Percentiles rank a stretch among this genome's conserved stretches.
phyloP scores from a whole-genome alignment of 768 basidiomycete species.

The Pholiota conissans region DNA sequence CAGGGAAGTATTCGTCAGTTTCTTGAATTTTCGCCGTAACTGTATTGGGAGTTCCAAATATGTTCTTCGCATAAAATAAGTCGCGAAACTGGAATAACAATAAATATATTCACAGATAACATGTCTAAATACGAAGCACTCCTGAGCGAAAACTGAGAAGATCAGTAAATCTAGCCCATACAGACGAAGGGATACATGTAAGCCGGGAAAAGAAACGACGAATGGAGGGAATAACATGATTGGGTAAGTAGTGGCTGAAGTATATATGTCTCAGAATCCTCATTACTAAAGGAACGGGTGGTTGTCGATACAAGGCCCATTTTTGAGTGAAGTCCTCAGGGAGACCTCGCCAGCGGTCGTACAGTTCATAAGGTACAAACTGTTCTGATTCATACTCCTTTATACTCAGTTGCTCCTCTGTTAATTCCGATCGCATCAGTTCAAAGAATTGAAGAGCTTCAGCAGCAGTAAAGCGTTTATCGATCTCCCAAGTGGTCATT shows the following conservation, averaged over 20 bases:
- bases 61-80: no score
- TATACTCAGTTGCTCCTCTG: not conserved
- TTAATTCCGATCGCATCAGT: not conserved
- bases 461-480: conserved; percentile 21
- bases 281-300: not conserved
- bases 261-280: not conserved
- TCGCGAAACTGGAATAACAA: no score
- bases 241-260: not conserved
- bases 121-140: no score
- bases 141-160: no score
- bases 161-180: not conserved
- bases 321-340: not conserved
- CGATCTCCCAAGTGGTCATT: conserved; percentile 24
- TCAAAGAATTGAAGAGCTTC: conserved; percentile 27
- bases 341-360: conserved; percentile 6
- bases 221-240: not conserved
- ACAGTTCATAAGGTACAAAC: not conserved
- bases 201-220: not conserved
- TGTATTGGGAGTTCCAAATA: no score
- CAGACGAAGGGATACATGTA: not conserved
- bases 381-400: not conserved
- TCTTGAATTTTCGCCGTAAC: no score
- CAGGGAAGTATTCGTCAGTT: no score
- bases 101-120: no score
- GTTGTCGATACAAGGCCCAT: conserved; percentile 5